Evolutionary conservation across 1,284 basidiomycete genomes (phyloP), one percentile per base, ranked within the genome.

Genomic region (Leccinum griseonigrum): DNA sequence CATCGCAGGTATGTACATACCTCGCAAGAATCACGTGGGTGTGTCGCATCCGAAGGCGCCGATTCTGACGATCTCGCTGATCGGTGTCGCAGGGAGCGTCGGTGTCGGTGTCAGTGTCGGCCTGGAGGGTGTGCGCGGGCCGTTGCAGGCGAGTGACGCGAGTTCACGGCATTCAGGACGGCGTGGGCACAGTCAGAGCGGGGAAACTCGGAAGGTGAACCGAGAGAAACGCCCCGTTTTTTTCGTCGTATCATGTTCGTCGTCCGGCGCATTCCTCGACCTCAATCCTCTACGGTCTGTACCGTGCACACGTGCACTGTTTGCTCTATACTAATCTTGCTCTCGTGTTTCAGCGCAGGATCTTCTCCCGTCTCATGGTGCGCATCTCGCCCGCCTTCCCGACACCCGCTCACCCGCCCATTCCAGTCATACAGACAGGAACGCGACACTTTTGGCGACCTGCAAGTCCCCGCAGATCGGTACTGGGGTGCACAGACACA

Each of bases 401-500:
- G 2, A 10, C 40, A 10, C 18, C 4, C 28, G 14, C 57, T 62
- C 53, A 62, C 56, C 31, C 2, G 34, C 36, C 51, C 26, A 76
- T 72, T 77, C 57, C 79, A 85, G 72, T 79, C 82, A 61, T 87
- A 81, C 76, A 87, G 91, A 57, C 76, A 79, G 13, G 92, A 95
- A 75, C 85, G 80, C 64, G 94, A 97, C 77, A 96, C 95, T 4
- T 97, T 97, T 74, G 94, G 94, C 56, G 92, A 95, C 60, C 86
- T 99, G 60, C 84, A 94, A 71, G 97, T 99, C 54, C 97, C 97
- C 46, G 87, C 91, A 26, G 92, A 98, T 73, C 86, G 91, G 60
- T 98, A 98, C 81, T 99, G 97, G 95, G 97, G 97, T 64, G 97
- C 97, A 18, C 97, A 99, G 80, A 99, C 97, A 36, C 97, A 99